Evolutionary conservation across 2,329 filamentous ascomycete species (phyloP).

Genomic region (Pseudocercospora macadamiae): DNA sequence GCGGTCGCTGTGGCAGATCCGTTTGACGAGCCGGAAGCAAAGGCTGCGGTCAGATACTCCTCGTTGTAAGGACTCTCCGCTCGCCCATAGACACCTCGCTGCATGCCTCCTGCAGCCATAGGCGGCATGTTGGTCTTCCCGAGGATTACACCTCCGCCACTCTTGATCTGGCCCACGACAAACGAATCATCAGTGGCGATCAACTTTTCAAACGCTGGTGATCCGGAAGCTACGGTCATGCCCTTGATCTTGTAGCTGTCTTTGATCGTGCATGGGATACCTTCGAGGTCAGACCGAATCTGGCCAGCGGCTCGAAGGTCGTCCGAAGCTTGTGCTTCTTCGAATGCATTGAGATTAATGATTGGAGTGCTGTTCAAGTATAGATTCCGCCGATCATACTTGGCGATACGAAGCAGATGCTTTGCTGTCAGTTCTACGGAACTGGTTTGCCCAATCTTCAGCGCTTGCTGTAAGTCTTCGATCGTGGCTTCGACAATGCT

Average conservation of each 20-base stretch:
- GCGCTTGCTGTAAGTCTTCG: slow-evolving; percentile 44
- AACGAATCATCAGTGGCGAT: slow-evolving; percentile 56
- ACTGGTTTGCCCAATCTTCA: slow-evolving; percentile 42
- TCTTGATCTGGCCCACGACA: slow-evolving; percentile 49
- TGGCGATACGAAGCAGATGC: slow-evolving; percentile 50
- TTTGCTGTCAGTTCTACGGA: slow-evolving; percentile 49
- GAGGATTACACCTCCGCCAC: slow-evolving; percentile 53
- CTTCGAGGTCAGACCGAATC: slow-evolving; percentile 48
- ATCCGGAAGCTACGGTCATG: slow-evolving; percentile 56
- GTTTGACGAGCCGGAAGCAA: slow-evolving; percentile 60
- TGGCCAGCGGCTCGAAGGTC: slow-evolving; percentile 43
- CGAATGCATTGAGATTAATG: slow-evolving; percentile 48
- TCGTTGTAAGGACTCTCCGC: slow-evolving; percentile 59
- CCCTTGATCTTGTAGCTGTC: slow-evolving; percentile 57
- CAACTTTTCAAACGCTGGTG: slow-evolving; percentile 55
- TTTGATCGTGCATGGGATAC: slow-evolving; percentile 60
- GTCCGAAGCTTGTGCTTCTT: slow-evolving; percentile 53
- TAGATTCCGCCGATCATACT: slow-evolving; percentile 45
- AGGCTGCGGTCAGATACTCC: slow-evolving; percentile 56
- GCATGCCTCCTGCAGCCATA: slow-evolving; percentile 62
- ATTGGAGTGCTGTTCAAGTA: slow-evolving; percentile 51
- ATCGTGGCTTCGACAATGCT: slow-evolving; percentile 48
- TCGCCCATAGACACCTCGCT: slow-evolving; percentile 57
- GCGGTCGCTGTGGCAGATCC: slow-evolving; percentile 55
- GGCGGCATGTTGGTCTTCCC: slow-evolving; percentile 63